Base-by-base conservation (phyloP, 176 grass and related monocot species). In the Carex pumila region DNA sequence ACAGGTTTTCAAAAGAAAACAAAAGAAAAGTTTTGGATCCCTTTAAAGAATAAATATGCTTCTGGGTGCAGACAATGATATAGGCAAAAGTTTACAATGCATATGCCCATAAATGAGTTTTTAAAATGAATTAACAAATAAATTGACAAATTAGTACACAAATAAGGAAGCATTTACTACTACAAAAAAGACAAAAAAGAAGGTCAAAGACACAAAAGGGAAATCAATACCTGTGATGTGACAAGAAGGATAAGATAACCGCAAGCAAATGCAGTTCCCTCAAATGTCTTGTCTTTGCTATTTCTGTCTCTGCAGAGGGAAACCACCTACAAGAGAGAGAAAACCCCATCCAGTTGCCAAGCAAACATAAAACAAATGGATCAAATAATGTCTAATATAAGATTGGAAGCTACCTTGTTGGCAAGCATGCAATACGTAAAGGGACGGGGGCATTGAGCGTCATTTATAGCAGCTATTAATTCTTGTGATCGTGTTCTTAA, bases 401-500 rank as follows among this genome's bases (percentile, higher is more conserved):
- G 37, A 19, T 49, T 32, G 13, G 29, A 19, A 55, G 12, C 4
- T 84, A 90, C 88, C 85, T 87, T 87, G 21, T 81, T 84, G 43
- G 88, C 81, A 87, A 90, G 83, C 54, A 90, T 65, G 57, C 39
- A 73, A 25, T 65, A 31, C 10, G 85, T 79, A 30, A 83, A 47
- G 54, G 85, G 61, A 37, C 64, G 81, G 34, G 85, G 73, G 69
- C 73, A 89, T 56, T 60, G 50, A 49, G 79, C 79, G 12, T 84
- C 74, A 56, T 84, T 84, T 12, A 90, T 72, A 32, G 83, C 68
- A 62, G 82, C 83, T 55, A 87, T 54, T 7, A 90, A 60, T 71
- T 86, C 85, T 41, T 84, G 72, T 84, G 80, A 52, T 71, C 88
- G 88, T 91, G 85, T 41, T 75, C 89, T 90, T 82, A 55, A 85